Percentiles rank a stretch among this genome's conserved stretches.
Evolutionary conservation across 1,284 basidiomycete species (phyloP).

Genomic region (Microbotryum scabiosae): DNA sequence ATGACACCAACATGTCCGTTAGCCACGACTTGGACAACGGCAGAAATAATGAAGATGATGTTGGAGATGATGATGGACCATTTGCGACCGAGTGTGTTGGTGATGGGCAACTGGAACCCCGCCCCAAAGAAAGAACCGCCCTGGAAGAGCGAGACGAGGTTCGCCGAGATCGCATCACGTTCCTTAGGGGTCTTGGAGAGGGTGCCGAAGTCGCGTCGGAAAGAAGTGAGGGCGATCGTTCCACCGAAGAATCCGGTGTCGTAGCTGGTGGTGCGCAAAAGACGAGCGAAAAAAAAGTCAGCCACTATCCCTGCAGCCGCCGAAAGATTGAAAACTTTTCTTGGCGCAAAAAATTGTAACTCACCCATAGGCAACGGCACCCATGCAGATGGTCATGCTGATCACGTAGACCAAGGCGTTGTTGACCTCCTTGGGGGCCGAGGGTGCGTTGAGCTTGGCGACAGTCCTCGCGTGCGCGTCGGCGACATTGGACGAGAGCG

Average conservation of each 20-base stretch:
- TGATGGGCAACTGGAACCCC: slow-evolving; percentile 1
- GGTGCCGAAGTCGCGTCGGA: slow-evolving; percentile 46
- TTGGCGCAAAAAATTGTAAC: too few species aligned
- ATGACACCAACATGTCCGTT: slow-evolving; percentile 22
- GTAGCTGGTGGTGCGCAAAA: slow-evolving; percentile 36
- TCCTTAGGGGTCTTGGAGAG: slow-evolving; percentile 37
- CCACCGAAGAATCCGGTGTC: slow-evolving; percentile 48
- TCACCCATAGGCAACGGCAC: slow-evolving; percentile 6
- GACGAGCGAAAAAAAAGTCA: too few species aligned
- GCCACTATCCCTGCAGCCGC: too few species aligned
- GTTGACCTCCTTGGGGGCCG: neutral
- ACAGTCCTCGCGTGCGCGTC: slow-evolving; percentile 6
- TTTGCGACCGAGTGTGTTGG: slow-evolving; percentile 31
- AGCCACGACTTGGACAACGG: slow-evolving; percentile 38
- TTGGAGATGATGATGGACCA: slow-evolving; percentile 34
- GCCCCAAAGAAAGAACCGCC: slow-evolving; percentile 42
- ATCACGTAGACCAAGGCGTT: slow-evolving; percentile 1
- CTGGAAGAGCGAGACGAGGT: slow-evolving; percentile 42
- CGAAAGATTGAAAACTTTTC: too few species aligned
- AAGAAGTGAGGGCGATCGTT: slow-evolving; percentile 45
- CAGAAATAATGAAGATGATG: slow-evolving; percentile 40
- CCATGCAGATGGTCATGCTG: slow-evolving; percentile 4
- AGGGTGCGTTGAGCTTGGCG: neutral
- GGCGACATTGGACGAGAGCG: slow-evolving; percentile 2
- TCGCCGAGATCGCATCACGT: slow-evolving; percentile 42